phyloP scores from a whole-genome alignment of 78 protist genomes.

The Dictyostelium capitatum region DNA sequence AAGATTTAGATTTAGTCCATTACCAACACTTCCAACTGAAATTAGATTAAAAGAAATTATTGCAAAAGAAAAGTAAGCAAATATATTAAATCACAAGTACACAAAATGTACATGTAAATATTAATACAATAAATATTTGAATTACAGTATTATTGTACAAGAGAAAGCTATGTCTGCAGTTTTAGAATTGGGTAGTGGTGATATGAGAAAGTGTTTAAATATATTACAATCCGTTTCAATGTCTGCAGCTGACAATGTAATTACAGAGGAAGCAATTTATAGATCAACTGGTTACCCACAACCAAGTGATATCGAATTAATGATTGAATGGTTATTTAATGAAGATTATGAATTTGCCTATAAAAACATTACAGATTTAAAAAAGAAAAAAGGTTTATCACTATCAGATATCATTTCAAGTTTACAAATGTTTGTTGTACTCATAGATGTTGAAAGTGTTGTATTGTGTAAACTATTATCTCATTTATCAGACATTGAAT shows the following conservation, averaged over 20 bases:
- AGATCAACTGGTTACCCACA: slow-evolving; percentile 89
- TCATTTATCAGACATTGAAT: slow-evolving; percentile 67
- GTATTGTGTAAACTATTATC: not conserved
- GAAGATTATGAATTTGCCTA: slow-evolving; percentile 58
- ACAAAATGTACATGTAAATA: not conserved
- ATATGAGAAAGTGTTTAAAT: slow-evolving; percentile 84
- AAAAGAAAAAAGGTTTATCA: slow-evolving; percentile 86
- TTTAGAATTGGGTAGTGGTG: slow-evolving; percentile 71
- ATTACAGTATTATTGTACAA: slow-evolving; percentile 68
- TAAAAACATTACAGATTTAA: slow-evolving; percentile 34
- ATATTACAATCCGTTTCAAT: slow-evolving; percentile 77
- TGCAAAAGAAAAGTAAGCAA: slow-evolving; percentile 83
- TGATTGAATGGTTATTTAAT: slow-evolving; percentile 65
- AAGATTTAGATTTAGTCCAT: slow-evolving; percentile 96
- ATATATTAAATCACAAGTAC: no score
- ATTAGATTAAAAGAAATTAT: slow-evolving; percentile 85
- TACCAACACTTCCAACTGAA: slow-evolving; percentile 63
- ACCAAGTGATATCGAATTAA: slow-evolving; percentile 72
- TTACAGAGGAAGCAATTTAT: slow-evolving; percentile 84
- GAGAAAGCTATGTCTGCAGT: slow-evolving; percentile 57
- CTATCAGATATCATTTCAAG: slow-evolving; percentile 82
- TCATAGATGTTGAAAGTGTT: not conserved
- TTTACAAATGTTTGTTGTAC: not conserved
- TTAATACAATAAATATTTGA: not conserved
- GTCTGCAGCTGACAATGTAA: not conserved